A percentile compares a stretch with the other conserved stretches of the same genome.
These are phyloP conservation scores for Babesia gibsoni DNA, from an alignment of 169 alveolate species.

Conservation along the genomic window DNA sequence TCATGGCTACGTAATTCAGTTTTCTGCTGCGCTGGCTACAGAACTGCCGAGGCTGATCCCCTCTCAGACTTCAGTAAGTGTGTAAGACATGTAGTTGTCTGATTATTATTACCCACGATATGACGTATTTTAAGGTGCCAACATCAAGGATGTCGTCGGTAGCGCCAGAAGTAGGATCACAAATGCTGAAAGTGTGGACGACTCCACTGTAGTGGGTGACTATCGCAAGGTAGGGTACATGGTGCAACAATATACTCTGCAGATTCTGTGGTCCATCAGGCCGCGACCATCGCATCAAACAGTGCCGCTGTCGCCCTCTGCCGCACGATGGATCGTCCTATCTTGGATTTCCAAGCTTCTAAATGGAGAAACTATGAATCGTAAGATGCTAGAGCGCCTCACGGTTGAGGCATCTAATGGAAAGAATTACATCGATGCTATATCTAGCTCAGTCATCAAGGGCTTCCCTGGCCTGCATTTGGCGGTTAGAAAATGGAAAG, in stretches of 20 bases:
- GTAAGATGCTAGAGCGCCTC: constrained; percentile 24
- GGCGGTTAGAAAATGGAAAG: constrained; percentile 18
- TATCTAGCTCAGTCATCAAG: constrained; percentile 32
- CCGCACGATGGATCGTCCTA: constrained; percentile 50
- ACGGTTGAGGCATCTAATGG: constrained; percentile 14
- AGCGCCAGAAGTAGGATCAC: constrained; percentile 18
- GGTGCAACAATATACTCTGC: background rate
- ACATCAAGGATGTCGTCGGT: constrained; percentile 10
- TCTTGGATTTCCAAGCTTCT: constrained; percentile 52
- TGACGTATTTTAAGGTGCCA: constrained; percentile 23
- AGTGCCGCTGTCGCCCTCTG: background rate
- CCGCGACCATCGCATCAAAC: constrained; percentile 12
- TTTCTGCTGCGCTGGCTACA: constrained; percentile 48
- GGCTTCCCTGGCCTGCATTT: constrained; percentile 46
- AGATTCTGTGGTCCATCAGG: constrained; percentile 51
- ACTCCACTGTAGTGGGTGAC: background rate
- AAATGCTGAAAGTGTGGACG: background rate
- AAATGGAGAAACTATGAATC: constrained; percentile 47
- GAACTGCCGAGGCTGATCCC: background rate
- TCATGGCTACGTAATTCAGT: constrained; percentile 8
- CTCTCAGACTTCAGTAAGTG: constrained; percentile 41
- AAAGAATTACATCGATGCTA: constrained; percentile 16
- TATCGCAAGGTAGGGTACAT: constrained; percentile 1
- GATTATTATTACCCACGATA: background rate
- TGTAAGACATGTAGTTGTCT: background rate